Percentiles rank a stretch among this genome's conserved stretches.
These are phyloP conservation scores for Arxiozyma bovina DNA, from an alignment of 1,139 yeast genomes.

Conservation along the genomic window DNA sequence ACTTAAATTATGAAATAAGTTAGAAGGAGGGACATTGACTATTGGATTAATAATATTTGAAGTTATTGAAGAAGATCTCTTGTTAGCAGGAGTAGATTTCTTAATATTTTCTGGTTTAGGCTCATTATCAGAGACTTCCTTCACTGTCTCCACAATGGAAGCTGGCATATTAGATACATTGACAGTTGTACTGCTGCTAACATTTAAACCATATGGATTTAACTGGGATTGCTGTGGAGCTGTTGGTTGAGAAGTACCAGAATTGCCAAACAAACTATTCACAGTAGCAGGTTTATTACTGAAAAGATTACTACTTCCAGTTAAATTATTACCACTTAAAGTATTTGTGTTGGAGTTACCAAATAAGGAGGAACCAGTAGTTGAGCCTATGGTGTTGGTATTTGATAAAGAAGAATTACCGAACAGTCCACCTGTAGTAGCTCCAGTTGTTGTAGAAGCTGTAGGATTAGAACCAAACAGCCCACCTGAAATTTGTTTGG, in stretches of 20 bases:
- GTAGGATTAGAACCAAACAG: slow-evolving; percentile 4
- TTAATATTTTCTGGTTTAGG: neutral
- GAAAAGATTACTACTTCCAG: slow-evolving; percentile 21
- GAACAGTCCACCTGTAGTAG: slow-evolving; percentile 7
- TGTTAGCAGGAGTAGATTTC: neutral
- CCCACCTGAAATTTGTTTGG: slow-evolving; percentile 4
- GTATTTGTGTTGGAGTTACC: slow-evolving; percentile 6
- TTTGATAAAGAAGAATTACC: slow-evolving; percentile 2
- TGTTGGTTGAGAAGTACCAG: neutral
- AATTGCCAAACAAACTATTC: slow-evolving; percentile 12
- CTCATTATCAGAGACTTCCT: neutral
- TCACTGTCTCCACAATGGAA: slow-evolving; percentile 30
- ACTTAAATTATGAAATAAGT: slow-evolving; percentile 31
- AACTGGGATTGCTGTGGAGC: slow-evolving; percentile 2
- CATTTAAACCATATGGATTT: slow-evolving; percentile 29
- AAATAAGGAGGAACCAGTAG: slow-evolving; percentile 4
- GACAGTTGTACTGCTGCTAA: slow-evolving; percentile 16
- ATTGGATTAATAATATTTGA: slow-evolving; percentile 10
- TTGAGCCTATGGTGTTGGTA: slow-evolving; percentile 5
- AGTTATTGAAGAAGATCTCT: slow-evolving; percentile 19
- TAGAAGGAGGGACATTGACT: slow-evolving; percentile 20
- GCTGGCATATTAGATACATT: slow-evolving; percentile 33
- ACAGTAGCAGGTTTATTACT: slow-evolving; percentile 11
- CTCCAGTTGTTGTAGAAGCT: slow-evolving; percentile 3
- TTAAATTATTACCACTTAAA: neutral